Evolutionary conservation across 176 grass and related monocot species (phyloP).

Genomic region (Triticum timopheevii): DNA sequence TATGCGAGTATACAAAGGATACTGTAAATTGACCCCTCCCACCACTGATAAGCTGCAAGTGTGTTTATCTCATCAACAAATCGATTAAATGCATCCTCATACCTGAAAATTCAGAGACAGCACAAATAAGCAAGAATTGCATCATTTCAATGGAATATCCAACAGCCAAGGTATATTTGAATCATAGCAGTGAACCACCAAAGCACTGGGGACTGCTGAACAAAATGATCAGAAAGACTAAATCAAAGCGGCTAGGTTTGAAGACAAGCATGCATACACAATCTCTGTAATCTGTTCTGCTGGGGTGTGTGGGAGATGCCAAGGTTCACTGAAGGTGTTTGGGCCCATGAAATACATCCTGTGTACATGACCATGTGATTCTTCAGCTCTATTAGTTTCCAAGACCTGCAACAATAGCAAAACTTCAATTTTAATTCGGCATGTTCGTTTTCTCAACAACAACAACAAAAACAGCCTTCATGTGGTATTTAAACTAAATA

Average conservation of each 20-base stretch:
- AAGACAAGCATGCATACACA: slow-evolving; percentile 66
- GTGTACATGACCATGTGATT: slow-evolving; percentile 95
- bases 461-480: background rate
- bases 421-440: slow-evolving; percentile 14
- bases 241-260: slow-evolving; percentile 2
- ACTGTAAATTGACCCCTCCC: slow-evolving; percentile 92
- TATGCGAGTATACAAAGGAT: slow-evolving; percentile 83
- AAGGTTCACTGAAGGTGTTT: slow-evolving; percentile 95
- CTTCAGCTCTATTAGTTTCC: slow-evolving; percentile 98
- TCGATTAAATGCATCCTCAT: slow-evolving; percentile 91
- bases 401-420: slow-evolving; percentile 65
- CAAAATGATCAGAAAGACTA: slow-evolving; percentile 20
- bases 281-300: slow-evolving; percentile 94
- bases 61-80: slow-evolving; percentile 99
- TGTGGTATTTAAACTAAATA: background rate
- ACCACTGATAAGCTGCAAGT: slow-evolving; percentile 98
- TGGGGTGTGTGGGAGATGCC: slow-evolving; percentile 91
- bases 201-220: background rate
- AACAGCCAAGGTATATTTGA: slow-evolving; percentile 11
- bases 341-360: slow-evolving; percentile 99
- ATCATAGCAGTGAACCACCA: background rate
- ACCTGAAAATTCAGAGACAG: slow-evolving; percentile 41
- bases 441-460: background rate
- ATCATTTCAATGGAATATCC: slow-evolving; percentile 9
- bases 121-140: slow-evolving; percentile 22